phyloP scores from a whole-genome alignment of 2,329 filamentous ascomycete genomes.

The Ophiostoma australiae region DNA sequence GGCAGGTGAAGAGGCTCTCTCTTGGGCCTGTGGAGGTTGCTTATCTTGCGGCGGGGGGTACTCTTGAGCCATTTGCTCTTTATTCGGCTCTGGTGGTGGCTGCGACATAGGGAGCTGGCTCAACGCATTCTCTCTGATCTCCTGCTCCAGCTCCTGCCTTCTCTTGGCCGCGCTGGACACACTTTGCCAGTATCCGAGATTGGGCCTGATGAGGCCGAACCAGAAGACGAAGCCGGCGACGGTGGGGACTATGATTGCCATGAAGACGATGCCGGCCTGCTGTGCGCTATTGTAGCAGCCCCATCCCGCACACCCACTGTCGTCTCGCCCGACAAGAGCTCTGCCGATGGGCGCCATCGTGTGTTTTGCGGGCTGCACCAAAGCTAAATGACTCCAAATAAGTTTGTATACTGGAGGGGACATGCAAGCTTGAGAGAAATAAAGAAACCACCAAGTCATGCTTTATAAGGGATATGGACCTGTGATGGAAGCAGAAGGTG shows the following conservation, averaged over 20 bases:
- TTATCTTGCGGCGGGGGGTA: not conserved
- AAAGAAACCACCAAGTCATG: not conserved
- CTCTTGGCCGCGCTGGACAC: not conserved
- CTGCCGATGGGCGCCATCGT: not conserved
- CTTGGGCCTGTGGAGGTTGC: too few species aligned
- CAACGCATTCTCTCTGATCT: not conserved
- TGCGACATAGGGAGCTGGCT: not conserved
- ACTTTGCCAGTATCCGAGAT: not conserved
- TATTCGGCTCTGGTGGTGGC: not conserved
- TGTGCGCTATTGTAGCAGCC: conserved; percentile 38
- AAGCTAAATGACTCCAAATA: not conserved
- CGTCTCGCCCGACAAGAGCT: conserved; percentile 9
- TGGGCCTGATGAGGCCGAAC: conserved; percentile 29
- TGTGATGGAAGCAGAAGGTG: not conserved
- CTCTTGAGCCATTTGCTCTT: not conserved
- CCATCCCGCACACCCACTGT: conserved; percentile 36
- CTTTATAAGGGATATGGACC: not conserved
- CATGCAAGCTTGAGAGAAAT: not conserved
- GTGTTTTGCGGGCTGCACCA: not conserved
- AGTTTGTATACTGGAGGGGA: not conserved
- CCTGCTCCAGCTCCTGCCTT: not conserved
- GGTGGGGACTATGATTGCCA: conserved; percentile 32
- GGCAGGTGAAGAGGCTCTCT: not conserved
- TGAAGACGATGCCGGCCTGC: conserved; percentile 40
- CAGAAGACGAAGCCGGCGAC: conserved; percentile 35